Percentiles rank a stretch among this genome's conserved stretches.
These are phyloP conservation scores for Dactylis glomerata DNA, from an alignment of 176 grass and related monocot species.

Conservation along the genomic window DNA sequence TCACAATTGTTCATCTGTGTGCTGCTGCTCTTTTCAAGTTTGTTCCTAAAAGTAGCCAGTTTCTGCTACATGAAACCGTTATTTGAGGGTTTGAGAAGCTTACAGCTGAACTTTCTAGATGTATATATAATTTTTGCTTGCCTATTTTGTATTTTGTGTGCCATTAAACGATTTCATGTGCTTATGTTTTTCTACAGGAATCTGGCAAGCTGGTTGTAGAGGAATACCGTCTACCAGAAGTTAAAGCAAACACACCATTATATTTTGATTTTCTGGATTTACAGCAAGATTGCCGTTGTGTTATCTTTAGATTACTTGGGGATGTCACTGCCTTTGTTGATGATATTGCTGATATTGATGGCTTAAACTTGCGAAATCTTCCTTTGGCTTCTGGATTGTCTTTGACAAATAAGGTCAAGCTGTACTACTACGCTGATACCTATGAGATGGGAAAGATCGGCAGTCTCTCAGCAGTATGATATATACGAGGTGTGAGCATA, in stretches of 20 bases:
- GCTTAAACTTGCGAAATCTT: conserved; percentile 66
- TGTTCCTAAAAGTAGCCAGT: background rate
- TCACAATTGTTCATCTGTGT: conserved; percentile 15
- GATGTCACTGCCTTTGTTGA: conserved; percentile 81
- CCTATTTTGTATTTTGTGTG: conserved; percentile 5
- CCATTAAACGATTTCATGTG: conserved; percentile 14
- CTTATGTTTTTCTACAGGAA: conserved; percentile 54
- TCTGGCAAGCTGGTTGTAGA: conserved; percentile 65
- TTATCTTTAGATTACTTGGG: conserved; percentile 82
- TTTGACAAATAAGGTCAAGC: conserved; percentile 86
- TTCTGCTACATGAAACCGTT: background rate
- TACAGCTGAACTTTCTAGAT: background rate
- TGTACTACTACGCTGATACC: conserved; percentile 90
- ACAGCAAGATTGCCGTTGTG: conserved; percentile 51
- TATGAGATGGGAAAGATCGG: conserved; percentile 90
- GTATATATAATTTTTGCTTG: background rate
- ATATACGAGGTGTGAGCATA: conserved; percentile 24
- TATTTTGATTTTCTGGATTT: conserved; percentile 92
- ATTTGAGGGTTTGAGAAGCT: conserved; percentile 5
- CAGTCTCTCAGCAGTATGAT: conserved; percentile 70
- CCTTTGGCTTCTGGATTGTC: conserved; percentile 76
- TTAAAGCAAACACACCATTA: conserved; percentile 58
- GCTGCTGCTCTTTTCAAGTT: conserved; percentile 13
- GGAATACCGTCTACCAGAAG: conserved; percentile 85
- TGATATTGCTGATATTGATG: conserved; percentile 79